These are phyloP conservation scores for Leccinum subrobustum DNA, from an alignment of 1,284 basidiomycete species.

Conservation along the genomic window DNA sequence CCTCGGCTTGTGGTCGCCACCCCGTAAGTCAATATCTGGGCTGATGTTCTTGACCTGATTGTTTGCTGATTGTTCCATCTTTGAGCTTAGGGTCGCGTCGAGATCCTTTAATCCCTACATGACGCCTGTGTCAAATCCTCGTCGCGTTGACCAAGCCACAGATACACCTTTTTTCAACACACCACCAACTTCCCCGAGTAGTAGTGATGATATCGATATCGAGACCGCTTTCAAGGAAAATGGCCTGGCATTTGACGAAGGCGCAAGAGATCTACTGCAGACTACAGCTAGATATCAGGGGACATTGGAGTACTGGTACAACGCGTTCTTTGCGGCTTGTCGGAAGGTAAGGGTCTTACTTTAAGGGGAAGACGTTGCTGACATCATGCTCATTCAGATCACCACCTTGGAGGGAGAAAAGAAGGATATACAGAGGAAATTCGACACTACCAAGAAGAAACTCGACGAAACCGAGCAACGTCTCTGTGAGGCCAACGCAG, in stretches of 20 bases:
- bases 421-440: conserved; percentile 20
- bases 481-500: conserved; percentile 18
- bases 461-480: conserved; percentile 24
- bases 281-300: conserved; percentile 21
- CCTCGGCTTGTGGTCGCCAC: conserved; percentile 7
- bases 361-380: background rate
- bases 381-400: conserved; percentile 10
- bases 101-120: conserved; percentile 26
- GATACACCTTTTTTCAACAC: background rate
- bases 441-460: conserved; percentile 15
- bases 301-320: conserved; percentile 12
- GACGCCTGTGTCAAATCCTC: conserved; percentile 28
- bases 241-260: background rate
- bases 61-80: background rate
- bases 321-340: conserved; percentile 14
- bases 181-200: conserved; percentile 12
- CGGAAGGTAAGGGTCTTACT: conserved; percentile 11
- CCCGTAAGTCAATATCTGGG: conserved; percentile 16
- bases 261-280: conserved; percentile 16
- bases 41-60: background rate
- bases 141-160: conserved; percentile 3
- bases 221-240: background rate
- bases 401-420: conserved; percentile 19
- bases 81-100: conserved; percentile 11
- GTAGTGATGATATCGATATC: background rate